A percentile compares a stretch with the other conserved stretches of the same genome.
Evolutionary conservation across 129 eudicot genomes (phyloP).

Genomic region (Artemisia argyi): DNA sequence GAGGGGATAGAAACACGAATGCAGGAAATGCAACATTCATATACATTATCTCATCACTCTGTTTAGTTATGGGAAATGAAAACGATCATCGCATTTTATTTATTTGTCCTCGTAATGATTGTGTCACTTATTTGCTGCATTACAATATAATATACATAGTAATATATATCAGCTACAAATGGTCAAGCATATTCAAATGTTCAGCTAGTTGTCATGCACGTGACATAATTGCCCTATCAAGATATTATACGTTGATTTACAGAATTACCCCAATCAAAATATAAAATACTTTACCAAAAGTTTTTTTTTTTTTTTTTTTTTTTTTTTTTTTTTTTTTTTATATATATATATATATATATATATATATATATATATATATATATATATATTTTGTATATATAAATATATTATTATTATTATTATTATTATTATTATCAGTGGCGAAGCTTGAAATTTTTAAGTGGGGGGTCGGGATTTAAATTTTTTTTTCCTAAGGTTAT

Average conservation of each 20-base stretch:
- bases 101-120: conserved; percentile 21
- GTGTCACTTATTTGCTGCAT: conserved; percentile 19
- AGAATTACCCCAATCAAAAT: neutral
- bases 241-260: neutral
- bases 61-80: conserved; percentile 34
- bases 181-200: conserved; percentile 23
- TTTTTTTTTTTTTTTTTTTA: no score
- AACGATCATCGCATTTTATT: conserved; percentile 21
- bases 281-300: neutral
- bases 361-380: no score
- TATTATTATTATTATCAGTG: no score
- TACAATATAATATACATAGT: neutral
- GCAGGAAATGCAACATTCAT: conserved; percentile 34
- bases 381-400: no score
- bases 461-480: no score
- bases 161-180: neutral
- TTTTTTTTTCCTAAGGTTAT: no score
- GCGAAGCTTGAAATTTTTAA: no score
- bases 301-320: neutral
- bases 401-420: no score
- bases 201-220: conserved; percentile 28
- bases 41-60: neutral
- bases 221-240: conserved; percentile 12
- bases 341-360: no score
- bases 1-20: conserved; percentile 41